Conservation (phyloP, 2,329 filamentous ascomycete genomes). For the Dothistroma pini region DNA sequence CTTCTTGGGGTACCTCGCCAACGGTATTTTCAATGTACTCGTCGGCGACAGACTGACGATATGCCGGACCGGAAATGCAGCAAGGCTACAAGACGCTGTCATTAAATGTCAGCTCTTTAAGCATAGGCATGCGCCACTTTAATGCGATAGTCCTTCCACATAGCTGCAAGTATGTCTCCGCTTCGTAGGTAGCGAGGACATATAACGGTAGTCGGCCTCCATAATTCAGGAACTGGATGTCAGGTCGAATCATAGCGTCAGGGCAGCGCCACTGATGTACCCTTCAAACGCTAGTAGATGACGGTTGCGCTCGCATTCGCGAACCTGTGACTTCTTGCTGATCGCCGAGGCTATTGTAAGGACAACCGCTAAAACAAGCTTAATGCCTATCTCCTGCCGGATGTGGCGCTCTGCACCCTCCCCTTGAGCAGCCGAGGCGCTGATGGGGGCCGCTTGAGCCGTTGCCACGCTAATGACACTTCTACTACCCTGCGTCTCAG, state of each 20-base stretch:
- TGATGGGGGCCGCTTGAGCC: conserved; percentile 1
- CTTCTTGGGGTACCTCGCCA: neutral
- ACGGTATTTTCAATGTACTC: neutral
- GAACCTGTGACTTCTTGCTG: neutral
- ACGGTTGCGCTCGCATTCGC: neutral
- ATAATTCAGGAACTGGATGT: neutral
- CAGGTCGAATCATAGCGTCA: neutral
- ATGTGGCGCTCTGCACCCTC: neutral
- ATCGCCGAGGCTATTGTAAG: neutral
- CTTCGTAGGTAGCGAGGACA: neutral
- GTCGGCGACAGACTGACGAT: neutral
- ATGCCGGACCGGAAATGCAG: neutral
- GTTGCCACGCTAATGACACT: neutral
- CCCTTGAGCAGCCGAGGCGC: neutral
- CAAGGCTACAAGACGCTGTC: neutral
- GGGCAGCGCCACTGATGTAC: neutral
- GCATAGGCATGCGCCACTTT: neutral
- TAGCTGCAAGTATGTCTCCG: neutral
- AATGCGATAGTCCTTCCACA: neutral
- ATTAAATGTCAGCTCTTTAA: neutral
- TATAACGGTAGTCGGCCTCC: neutral
- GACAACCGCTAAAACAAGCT: conserved; percentile 4
- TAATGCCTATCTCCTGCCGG: neutral
- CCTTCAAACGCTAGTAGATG: neutral
- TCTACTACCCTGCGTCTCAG: neutral